These are phyloP conservation scores for Pseudozyma hubeiensis DNA, from an alignment of 1,284 basidiomycete genomes.

Conservation along the genomic window DNA sequence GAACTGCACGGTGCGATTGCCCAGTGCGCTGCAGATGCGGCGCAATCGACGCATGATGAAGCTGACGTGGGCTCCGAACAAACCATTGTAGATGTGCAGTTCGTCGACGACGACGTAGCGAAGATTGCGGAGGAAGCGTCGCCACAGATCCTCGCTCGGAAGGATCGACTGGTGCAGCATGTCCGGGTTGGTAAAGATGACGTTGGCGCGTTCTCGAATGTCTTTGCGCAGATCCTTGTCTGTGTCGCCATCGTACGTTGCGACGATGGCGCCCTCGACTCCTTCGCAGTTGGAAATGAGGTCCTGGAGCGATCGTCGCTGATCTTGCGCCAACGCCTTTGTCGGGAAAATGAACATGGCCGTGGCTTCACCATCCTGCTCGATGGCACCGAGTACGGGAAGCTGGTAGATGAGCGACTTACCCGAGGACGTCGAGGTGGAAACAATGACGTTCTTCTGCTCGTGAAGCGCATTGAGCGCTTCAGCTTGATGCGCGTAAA, in stretches of 20 bases:
- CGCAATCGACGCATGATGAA: constrained; percentile 72
- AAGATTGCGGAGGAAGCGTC: constrained; percentile 77
- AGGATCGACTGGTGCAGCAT: constrained; percentile 87
- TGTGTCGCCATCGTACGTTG: constrained; percentile 90
- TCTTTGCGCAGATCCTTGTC: constrained; percentile 73
- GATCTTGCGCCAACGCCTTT: constrained; percentile 92
- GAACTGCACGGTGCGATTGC: constrained; percentile 79
- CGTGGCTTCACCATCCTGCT: constrained; percentile 75
- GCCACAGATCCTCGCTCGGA: constrained; percentile 85
- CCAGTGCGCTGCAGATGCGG: constrained; percentile 83
- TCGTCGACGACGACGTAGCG: constrained; percentile 86
- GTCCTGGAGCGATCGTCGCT: constrained; percentile 71
- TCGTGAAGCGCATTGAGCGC: constrained; percentile 78
- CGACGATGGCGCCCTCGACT: constrained; percentile 76
- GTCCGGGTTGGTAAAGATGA: constrained; percentile 75
- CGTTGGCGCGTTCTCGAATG: constrained; percentile 69
- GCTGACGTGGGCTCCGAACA: constrained; percentile 63
- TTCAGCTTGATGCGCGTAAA: constrained; percentile 83
- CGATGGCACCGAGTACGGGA: constrained; percentile 78
- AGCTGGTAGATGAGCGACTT: constrained; percentile 85
- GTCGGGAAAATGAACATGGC: constrained; percentile 91
- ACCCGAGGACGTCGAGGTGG: constrained; percentile 89
- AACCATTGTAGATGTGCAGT: constrained; percentile 78
- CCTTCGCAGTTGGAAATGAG: constrained; percentile 76
- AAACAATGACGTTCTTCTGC: constrained; percentile 83